phyloP scores from a whole-genome alignment of 495 filamentous ascomycete species.

The Neurospora sp. region DNA sequence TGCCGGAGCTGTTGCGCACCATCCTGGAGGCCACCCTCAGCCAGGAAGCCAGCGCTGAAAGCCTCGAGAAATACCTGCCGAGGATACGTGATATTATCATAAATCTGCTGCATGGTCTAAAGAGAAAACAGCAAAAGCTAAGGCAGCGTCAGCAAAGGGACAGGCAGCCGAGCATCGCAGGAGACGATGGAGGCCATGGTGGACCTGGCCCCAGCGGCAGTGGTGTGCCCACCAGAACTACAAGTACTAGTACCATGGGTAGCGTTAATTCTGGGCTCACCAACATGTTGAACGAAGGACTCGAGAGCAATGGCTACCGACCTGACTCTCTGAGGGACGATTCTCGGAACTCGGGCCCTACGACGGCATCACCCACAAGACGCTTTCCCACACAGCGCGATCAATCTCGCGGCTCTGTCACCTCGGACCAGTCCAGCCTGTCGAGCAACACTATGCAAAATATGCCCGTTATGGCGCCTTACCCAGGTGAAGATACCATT shows the following conservation, averaged over 20 bases:
- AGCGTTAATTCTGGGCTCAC: slow-evolving; percentile 52
- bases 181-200: slow-evolving; percentile 12
- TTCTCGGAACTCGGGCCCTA: slow-evolving; percentile 10
- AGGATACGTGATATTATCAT: slow-evolving; percentile 97
- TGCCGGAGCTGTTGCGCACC: slow-evolving; percentile 77
- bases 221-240: slow-evolving; percentile 40
- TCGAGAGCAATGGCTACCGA: slow-evolving; percentile 32
- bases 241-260: slow-evolving; percentile 54
- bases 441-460: slow-evolving; percentile 62
- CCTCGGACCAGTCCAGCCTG: slow-evolving; percentile 44
- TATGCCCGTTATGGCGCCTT: slow-evolving; percentile 55
- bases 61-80: slow-evolving; percentile 83
- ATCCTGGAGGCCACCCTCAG: slow-evolving; percentile 94
- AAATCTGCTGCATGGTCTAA: slow-evolving; percentile 87
- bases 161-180: slow-evolving; percentile 37
- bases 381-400: slow-evolving; percentile 31
- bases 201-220: not conserved
- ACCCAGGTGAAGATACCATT: slow-evolving; percentile 46
- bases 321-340: slow-evolving; percentile 19
- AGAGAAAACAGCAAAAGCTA: slow-evolving; percentile 88
- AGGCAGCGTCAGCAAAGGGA: slow-evolving; percentile 72
- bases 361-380: slow-evolving; percentile 30
- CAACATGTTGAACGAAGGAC: slow-evolving; percentile 53
- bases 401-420: slow-evolving; percentile 33
- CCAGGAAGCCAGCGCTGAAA: slow-evolving; percentile 88